Conservation (phyloP, 768 basidiomycete genomes). For the Rhodosporidiobolus sp. region DNA sequence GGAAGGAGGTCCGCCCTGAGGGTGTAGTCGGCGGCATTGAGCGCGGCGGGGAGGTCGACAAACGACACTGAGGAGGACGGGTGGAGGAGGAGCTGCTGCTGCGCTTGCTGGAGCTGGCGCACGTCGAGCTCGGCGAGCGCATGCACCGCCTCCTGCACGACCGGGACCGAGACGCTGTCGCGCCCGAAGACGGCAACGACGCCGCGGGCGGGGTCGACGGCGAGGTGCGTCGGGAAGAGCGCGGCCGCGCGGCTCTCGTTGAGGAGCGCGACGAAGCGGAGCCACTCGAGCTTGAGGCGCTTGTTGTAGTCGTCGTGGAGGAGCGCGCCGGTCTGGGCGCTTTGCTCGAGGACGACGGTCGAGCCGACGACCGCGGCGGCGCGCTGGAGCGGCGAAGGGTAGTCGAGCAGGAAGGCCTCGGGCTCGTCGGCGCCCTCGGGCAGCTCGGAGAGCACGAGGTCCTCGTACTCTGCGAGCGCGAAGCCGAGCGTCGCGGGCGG, state of each 20-base stretch:
- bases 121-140: slow-evolving; percentile 1
- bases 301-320: slow-evolving; percentile 77
- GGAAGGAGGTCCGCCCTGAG: slow-evolving; percentile 21
- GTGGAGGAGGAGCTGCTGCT: neutral
- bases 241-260: slow-evolving; percentile 30
- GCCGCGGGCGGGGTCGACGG: slow-evolving; percentile 16
- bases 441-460: too few relatives aligned
- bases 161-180: slow-evolving; percentile 27
- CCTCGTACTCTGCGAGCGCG: slow-evolving; percentile 64
- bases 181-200: slow-evolving; percentile 28
- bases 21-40: neutral
- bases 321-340: slow-evolving; percentile 73
- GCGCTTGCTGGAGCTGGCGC: neutral
- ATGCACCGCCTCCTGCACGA: slow-evolving; percentile 23
- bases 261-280: slow-evolving; percentile 75
- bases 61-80: neutral
- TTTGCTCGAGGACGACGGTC: slow-evolving; percentile 68
- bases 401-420: slow-evolving; percentile 59
- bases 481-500: slow-evolving; percentile 74
- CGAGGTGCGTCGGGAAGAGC: slow-evolving; percentile 30
- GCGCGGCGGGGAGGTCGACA: slow-evolving; percentile 1
- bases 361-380: slow-evolving; percentile 83
- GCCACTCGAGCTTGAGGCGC: slow-evolving; percentile 86
- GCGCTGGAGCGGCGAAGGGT: slow-evolving; percentile 67
- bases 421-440: slow-evolving; percentile 47